A percentile compares a stretch with the other conserved stretches of the same genome.
Conservation (phyloP, 441 rosid genomes). For the Bocquillonia castaneifolia region DNA sequence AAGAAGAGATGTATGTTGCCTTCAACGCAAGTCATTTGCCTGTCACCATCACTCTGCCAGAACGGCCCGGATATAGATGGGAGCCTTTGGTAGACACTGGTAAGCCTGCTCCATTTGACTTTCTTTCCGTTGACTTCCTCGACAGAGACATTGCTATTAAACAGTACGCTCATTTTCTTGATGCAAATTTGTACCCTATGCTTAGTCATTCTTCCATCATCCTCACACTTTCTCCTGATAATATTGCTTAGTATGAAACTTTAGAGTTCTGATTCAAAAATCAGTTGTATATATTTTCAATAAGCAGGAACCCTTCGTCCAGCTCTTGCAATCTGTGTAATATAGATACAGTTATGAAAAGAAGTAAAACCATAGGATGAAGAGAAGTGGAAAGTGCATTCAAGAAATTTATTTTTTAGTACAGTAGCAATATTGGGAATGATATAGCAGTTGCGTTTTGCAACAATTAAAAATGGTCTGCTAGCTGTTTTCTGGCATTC, state of each 20-base stretch:
- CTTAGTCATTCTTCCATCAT: constrained; percentile 82
- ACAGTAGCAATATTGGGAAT: too few species aligned
- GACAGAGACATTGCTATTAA: constrained; percentile 52
- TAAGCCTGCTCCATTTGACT: constrained; percentile 73
- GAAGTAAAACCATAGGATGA: not conserved
- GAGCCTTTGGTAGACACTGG: constrained; percentile 85
- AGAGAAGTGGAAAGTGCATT: too few species aligned
- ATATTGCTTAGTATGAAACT: constrained; percentile 8
- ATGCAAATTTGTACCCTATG: constrained; percentile 82
- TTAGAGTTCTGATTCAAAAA: not conserved
- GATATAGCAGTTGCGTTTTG: too few species aligned
- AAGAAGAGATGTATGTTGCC: constrained; percentile 74
- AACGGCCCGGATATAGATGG: constrained; percentile 79
- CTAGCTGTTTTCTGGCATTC: too few species aligned
- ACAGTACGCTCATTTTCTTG: constrained; percentile 75
- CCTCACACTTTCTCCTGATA: constrained; percentile 47
- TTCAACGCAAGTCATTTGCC: constrained; percentile 76
- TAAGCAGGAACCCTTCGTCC: not conserved
- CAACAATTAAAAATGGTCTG: too few species aligned
- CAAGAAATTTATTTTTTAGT: too few species aligned
- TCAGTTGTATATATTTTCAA: not conserved
- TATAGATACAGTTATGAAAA: not conserved
- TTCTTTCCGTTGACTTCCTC: constrained; percentile 53
- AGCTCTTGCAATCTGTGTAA: not conserved
- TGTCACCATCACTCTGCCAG: constrained; percentile 57